Evolutionary conservation across 257 asterid genomes (phyloP), one percentile per base, ranked within the genome.

Genomic region (Verbena officinalis): DNA sequence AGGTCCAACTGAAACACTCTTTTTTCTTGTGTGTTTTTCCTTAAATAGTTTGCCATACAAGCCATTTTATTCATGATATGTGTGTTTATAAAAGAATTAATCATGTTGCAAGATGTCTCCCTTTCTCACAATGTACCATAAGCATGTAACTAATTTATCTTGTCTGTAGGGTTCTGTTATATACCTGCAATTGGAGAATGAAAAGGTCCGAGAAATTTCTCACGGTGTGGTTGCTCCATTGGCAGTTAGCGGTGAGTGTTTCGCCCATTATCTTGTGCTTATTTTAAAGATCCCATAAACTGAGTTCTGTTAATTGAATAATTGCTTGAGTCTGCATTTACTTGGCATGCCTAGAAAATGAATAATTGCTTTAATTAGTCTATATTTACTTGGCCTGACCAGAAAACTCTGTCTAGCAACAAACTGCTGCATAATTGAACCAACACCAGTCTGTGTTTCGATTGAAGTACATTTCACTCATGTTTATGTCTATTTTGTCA

Each of bases 171-270:
- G 81, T 65, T 74, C 68, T 62, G 70, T 80, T 33, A 50, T 74
- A 50, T 54, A 69, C 72, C 73, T 94, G 80, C 79, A 80, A 49
- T 67, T 85, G 76, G 96, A 88, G 77, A 84, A 81, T 76, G 96
- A 81, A 71, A 94, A 83, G 83, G 88, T 78, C 62, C 87, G 99
- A 42, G 75, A 76, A 56, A 84, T 94, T 70, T 81, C 95, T 62
- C 95, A 94, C 73, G 65, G 86, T 3, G 88, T 83, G 70, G 86
- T 94, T 67, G 69, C 91, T 74, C 99, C 99, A 53, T 67, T 92
- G 73, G 97, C 97, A 31, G 96, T 90, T 69, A 94, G 99, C 16
- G 96, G 97, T 87, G 73, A 83, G 97, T 77, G n/a, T 61, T 67
- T 55, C 69, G 10, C 38, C 42, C 48, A 7, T 21, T 50, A 42